Percentiles rank a stretch among this genome's conserved stretches.
These are phyloP conservation scores for Arabidopsis lyrata DNA, from an alignment of 441 rosid genomes.

Conservation along the genomic window DNA sequence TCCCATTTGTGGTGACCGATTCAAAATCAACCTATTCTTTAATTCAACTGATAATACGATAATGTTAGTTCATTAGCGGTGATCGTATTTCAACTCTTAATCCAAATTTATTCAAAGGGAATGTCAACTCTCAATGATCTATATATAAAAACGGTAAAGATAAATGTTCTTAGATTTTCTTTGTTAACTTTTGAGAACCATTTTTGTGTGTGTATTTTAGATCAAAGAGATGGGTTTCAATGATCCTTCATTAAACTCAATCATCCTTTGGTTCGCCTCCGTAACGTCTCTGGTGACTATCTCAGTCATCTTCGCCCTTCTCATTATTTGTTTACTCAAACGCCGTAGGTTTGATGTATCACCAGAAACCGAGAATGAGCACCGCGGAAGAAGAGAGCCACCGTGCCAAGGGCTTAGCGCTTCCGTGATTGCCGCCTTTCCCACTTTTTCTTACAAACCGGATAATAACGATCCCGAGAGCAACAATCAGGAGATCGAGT, in stretches of 20 bases:
- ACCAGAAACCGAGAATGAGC: slow-evolving; percentile 6
- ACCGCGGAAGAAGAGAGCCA: slow-evolving; percentile 30
- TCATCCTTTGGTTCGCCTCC: slow-evolving; percentile 42
- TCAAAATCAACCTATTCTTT: slow-evolving; percentile 39
- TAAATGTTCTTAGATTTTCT: not conserved
- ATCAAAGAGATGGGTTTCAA: slow-evolving; percentile 40
- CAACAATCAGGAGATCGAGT: slow-evolving; percentile 48
- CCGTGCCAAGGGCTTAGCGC: slow-evolving; percentile 51
- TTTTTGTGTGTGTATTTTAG: slow-evolving; percentile 20
- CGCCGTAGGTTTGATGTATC: slow-evolving; percentile 35
- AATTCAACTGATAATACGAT: slow-evolving; percentile 29
- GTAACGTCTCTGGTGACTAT: slow-evolving; percentile 38
- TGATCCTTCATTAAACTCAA: slow-evolving; percentile 36
- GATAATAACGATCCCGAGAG: slow-evolving; percentile 31
- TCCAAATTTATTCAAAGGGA: slow-evolving; percentile 39
- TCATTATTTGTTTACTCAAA: slow-evolving; percentile 28
- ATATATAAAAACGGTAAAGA: not conserved
- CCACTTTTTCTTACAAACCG: slow-evolving; percentile 47
- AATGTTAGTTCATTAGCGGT: slow-evolving; percentile 35
- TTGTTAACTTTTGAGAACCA: slow-evolving; percentile 4
- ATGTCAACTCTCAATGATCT: slow-evolving; percentile 47
- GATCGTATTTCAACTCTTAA: slow-evolving; percentile 38
- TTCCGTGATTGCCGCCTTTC: slow-evolving; percentile 53
- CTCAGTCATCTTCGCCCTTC: slow-evolving; percentile 19
- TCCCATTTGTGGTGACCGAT: slow-evolving; percentile 35